Conservation (phyloP, 257 asterid species). For the Solanum medicagineum region DNA sequence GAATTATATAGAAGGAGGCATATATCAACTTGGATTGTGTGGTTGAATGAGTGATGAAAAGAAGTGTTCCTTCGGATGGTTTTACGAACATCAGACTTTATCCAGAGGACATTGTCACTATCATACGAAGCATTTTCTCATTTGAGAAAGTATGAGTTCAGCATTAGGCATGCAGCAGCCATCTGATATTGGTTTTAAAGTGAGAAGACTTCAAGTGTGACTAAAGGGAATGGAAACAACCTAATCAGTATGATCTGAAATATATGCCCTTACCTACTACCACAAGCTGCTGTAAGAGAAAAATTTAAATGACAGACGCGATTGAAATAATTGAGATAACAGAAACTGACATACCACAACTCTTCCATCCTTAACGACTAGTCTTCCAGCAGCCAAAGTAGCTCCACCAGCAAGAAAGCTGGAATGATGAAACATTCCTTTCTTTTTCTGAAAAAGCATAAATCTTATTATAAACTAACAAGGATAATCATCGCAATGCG, state of each 20-base stretch:
- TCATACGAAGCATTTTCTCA: neutral
- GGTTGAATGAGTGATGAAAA: neutral
- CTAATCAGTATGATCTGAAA: neutral
- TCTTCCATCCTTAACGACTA: conserved; percentile 50
- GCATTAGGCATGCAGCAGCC: neutral
- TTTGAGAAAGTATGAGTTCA: neutral
- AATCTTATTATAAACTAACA: neutral
- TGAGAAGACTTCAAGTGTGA: neutral
- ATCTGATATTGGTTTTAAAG: neutral
- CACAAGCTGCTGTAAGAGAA: neutral
- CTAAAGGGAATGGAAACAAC: neutral
- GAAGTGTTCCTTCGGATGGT: neutral
- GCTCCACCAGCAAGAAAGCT: conserved; percentile 98
- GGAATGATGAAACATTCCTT: conserved; percentile 89
- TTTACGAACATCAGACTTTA: neutral
- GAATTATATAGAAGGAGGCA: neutral
- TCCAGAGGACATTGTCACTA: neutral
- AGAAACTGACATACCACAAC: conserved; percentile 37
- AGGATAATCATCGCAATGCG: neutral
- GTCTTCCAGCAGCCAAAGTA: conserved; percentile 93
- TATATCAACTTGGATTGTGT: neutral
- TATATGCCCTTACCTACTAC: neutral
- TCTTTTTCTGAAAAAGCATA: conserved; percentile 55
- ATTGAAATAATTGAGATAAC: neutral
- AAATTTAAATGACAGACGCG: neutral